Evolutionary conservation across 2,329 filamentous ascomycete species (phyloP).

Genomic region (Hypomyces rosellus): DNA sequence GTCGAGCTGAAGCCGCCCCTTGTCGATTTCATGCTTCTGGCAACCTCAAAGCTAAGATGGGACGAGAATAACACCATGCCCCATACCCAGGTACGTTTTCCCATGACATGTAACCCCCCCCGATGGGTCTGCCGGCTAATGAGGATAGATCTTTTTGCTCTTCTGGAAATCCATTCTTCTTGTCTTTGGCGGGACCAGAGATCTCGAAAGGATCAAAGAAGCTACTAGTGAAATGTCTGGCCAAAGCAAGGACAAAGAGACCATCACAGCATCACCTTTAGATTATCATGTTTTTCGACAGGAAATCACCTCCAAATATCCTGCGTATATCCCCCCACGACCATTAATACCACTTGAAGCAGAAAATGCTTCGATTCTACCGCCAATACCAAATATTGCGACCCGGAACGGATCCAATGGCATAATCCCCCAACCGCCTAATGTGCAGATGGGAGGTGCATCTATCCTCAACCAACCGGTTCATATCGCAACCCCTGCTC

Average conservation of each 20-base stretch:
- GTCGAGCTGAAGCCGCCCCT: constrained; percentile 59
- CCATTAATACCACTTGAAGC: constrained; percentile 78
- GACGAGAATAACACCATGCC: constrained; percentile 58
- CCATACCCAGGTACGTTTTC: constrained; percentile 51
- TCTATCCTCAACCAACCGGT: constrained; percentile 95
- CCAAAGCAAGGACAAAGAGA: constrained; percentile 60
- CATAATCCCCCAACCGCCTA: constrained; percentile 51
- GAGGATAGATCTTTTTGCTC: constrained; percentile 62
- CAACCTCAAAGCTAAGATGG: constrained; percentile 64
- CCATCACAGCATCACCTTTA: constrained; percentile 86
- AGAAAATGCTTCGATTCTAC: constrained; percentile 85
- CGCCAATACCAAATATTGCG: constrained; percentile 71
- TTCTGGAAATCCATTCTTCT: constrained; percentile 90
- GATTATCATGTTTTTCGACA: constrained; percentile 96
- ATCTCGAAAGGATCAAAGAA: constrained; percentile 67
- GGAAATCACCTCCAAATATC: constrained; percentile 96
- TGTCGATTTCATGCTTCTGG: constrained; percentile 64
- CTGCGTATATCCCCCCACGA: constrained; percentile 85
- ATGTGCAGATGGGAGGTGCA: constrained; percentile 50
- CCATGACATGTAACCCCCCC: not conserved
- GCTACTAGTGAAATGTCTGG: constrained; percentile 57
- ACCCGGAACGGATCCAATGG: constrained; percentile 56
- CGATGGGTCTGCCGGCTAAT: constrained; percentile 16
- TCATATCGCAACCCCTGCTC: constrained; percentile 96
- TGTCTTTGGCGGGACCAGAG: constrained; percentile 71